Percentiles rank a stretch among this genome's conserved stretches.
Evolutionary conservation across 2,329 filamentous ascomycete genomes (phyloP).

Genomic region (Emmonsia crescens): DNA sequence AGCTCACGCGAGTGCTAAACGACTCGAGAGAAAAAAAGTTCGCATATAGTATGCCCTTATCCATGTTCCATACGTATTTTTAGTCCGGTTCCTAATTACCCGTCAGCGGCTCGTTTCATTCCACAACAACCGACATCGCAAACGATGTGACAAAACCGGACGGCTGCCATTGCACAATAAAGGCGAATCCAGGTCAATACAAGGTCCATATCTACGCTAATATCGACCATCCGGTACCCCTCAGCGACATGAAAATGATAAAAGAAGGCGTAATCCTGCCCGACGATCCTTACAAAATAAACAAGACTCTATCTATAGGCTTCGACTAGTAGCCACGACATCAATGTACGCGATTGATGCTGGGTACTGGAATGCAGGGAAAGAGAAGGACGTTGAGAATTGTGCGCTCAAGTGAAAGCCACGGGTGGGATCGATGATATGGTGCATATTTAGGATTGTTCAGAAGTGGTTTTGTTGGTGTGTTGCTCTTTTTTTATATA

Average conservation of each 20-base stretch:
- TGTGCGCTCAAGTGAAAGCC: neutral
- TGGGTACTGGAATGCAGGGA: too few species aligned
- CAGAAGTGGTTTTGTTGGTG: neutral
- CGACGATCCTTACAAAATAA: neutral
- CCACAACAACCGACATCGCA: neutral
- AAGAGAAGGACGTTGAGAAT: too few species aligned
- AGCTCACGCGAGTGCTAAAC: constrained; percentile 1
- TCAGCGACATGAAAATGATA: constrained; percentile 2
- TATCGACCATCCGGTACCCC: neutral
- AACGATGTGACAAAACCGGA: neutral
- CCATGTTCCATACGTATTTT: neutral
- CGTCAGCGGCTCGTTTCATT: constrained; percentile 4
- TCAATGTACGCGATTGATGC: too few species aligned
- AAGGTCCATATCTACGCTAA: constrained; percentile 6
- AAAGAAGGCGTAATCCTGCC: neutral
- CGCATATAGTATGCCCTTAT: constrained; percentile 1
- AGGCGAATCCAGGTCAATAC: neutral
- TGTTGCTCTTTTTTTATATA: too few species aligned
- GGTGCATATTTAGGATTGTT: neutral
- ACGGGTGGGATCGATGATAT: neutral
- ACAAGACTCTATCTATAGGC: constrained; percentile 4
- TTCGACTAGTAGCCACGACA: neutral
- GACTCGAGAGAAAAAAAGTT: neutral
- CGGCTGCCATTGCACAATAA: neutral
- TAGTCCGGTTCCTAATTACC: constrained; percentile 2